phyloP scores from a whole-genome alignment of 2,329 filamentous ascomycete species.

The Fusarium poae region DNA sequence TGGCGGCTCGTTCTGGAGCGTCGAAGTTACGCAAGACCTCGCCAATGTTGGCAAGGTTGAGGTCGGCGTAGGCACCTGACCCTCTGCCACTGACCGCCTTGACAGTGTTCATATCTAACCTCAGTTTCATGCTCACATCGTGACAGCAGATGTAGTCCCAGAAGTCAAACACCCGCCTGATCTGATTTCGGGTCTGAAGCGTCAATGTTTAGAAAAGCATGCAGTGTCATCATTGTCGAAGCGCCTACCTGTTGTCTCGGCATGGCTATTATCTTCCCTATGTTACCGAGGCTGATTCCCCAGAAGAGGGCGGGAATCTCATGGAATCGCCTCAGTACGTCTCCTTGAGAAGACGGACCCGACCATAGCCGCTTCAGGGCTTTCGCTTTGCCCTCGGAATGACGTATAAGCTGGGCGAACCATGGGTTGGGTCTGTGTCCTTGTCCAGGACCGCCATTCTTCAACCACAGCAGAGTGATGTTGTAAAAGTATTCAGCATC shows the following conservation, averaged over 20 bases:
- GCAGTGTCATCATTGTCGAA: too few species aligned
- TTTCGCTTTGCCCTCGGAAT: not conserved
- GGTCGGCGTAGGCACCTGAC: not conserved
- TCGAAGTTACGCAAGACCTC: conserved; percentile 14
- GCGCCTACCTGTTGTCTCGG: conserved; percentile 8
- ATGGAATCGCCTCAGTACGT: conserved; percentile 4
- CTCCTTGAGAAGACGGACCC: not conserved
- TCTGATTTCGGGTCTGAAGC: conserved; percentile 12
- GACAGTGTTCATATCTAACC: conserved; percentile 8
- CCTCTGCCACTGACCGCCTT: conserved; percentile 1
- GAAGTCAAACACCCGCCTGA: not conserved
- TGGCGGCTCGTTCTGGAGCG: conserved; percentile 4
- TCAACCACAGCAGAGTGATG: conserved; percentile 8
- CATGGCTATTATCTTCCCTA: conserved; percentile 12
- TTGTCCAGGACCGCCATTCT: too few species aligned
- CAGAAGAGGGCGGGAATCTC: conserved; percentile 17
- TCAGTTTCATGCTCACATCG: not conserved
- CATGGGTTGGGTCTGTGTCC: conserved; percentile 6
- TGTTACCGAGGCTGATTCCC: conserved; percentile 13
- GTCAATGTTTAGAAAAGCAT: too few species aligned
- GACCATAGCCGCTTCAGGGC: too few species aligned
- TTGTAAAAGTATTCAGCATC: conserved; percentile 15
- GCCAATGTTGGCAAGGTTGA: not conserved
- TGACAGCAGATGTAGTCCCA: conserved; percentile 2
- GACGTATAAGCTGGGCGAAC: conserved; percentile 5